Evolutionary conservation across 257 asterid genomes (phyloP).

Genomic region (Solanum neorickii): DNA sequence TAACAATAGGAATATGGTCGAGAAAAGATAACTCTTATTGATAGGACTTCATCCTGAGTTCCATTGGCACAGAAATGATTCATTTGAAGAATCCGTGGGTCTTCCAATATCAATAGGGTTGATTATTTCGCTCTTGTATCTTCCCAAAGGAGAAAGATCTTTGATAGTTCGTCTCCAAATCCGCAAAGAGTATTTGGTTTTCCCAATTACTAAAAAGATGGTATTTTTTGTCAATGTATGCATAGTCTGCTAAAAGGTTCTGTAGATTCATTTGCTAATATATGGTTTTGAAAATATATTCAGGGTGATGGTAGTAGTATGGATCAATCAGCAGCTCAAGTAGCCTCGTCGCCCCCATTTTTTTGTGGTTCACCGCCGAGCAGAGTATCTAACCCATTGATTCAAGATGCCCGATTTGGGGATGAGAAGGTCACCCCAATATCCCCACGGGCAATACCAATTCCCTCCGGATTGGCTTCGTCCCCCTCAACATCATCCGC

Average conservation of each 20-base stretch:
- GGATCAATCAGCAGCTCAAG: slow-evolving; percentile 44
- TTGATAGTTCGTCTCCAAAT: neutral
- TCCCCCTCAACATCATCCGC: slow-evolving; percentile 49
- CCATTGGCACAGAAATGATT: neutral
- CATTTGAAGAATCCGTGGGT: neutral
- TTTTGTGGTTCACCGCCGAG: slow-evolving; percentile 99
- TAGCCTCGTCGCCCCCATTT: slow-evolving; percentile 98
- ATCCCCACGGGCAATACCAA: slow-evolving; percentile 54
- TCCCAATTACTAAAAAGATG: neutral
- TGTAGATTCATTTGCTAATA: neutral
- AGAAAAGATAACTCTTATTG: neutral
- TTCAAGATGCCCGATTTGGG: slow-evolving; percentile 76
- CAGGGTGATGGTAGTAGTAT: slow-evolving; percentile 37
- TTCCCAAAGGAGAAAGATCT: neutral
- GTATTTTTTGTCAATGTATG: neutral
- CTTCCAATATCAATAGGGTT: neutral
- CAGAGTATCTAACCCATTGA: slow-evolving; percentile 97
- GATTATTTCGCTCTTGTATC: neutral
- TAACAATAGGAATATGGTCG: neutral
- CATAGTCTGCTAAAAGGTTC: too few relatives aligned
- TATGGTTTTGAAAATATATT: neutral
- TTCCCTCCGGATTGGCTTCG: slow-evolving; percentile 39
- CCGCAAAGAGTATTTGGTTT: neutral
- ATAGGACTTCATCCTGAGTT: too few relatives aligned
- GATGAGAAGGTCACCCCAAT: slow-evolving; percentile 47